Percentiles rank a stretch among this genome's conserved stretches.
phyloP scores from a whole-genome alignment of 305 asterid species.

The Fraxinus dipetala region DNA sequence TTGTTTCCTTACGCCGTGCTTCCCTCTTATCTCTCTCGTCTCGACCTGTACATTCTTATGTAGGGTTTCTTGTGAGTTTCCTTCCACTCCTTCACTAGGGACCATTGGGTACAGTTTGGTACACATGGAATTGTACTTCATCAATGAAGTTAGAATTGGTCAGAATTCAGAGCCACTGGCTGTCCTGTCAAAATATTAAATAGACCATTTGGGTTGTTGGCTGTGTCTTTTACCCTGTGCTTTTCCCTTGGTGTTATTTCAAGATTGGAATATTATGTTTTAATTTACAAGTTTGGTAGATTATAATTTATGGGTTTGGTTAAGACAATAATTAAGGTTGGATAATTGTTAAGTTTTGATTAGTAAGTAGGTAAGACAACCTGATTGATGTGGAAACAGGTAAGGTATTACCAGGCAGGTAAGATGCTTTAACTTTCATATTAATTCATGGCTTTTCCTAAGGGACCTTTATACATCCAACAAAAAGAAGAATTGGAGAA shows the following conservation, averaged over 20 bases:
- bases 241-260: background rate
- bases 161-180: conserved; percentile 7
- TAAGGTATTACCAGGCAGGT: background rate
- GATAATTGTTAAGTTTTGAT: background rate
- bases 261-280: background rate
- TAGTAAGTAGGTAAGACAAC: conserved; percentile 6
- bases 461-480: background rate
- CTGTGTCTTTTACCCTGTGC: background rate
- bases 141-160: background rate
- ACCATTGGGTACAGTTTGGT: background rate
- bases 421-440: background rate
- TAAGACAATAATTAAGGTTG: background rate
- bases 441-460: conserved; percentile 1
- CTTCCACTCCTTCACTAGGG: conserved; percentile 2
- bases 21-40: background rate
- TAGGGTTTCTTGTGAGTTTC: background rate
- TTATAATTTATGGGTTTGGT: background rate
- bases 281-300: conserved; percentile 7
- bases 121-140: background rate
- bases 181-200: conserved; percentile 2
- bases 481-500: background rate
- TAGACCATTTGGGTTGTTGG: background rate
- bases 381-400: conserved; percentile 13
- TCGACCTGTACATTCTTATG: background rate
- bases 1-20: background rate